These are phyloP conservation scores for Trapa bicornis DNA, from an alignment of 345 rosid genomes.

Conservation along the genomic window DNA sequence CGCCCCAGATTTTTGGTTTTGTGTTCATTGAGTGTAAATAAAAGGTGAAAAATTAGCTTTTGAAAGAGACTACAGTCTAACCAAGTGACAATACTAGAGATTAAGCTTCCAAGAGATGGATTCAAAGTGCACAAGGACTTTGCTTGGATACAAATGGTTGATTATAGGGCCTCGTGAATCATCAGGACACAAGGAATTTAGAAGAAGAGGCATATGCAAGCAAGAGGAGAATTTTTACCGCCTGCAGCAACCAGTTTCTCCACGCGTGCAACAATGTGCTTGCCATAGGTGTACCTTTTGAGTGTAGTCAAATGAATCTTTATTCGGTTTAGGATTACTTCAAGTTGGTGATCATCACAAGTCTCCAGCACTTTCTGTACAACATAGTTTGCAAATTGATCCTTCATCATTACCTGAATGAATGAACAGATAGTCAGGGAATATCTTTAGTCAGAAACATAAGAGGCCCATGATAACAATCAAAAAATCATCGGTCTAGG, in stretches of 20 bases:
- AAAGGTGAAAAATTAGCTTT: too few relatives aligned
- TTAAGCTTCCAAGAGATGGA: too few relatives aligned
- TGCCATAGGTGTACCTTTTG: background rate
- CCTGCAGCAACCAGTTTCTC: background rate
- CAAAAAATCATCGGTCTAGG: background rate
- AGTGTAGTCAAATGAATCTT: background rate
- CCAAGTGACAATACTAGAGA: too few relatives aligned
- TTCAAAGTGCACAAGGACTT: too few relatives aligned
- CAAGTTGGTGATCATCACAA: background rate
- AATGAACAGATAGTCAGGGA: slow-evolving; percentile 1
- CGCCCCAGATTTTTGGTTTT: too few relatives aligned
- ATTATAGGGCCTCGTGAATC: background rate
- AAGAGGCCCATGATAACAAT: background rate
- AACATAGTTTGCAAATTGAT: background rate
- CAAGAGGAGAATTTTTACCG: slow-evolving; percentile 1
- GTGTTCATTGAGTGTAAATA: too few relatives aligned
- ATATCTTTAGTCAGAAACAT: background rate
- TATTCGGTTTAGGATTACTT: background rate
- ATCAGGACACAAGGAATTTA: too few relatives aligned
- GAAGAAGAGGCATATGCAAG: background rate
- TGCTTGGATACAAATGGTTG: too few relatives aligned
- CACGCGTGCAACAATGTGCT: background rate
- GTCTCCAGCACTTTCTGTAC: background rate
- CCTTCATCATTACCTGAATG: background rate
- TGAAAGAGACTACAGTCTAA: too few relatives aligned